Evolutionary conservation across 2,329 filamentous ascomycete species (phyloP), one percentile per base, ranked within the genome.

Genomic region (Sarocladium oryzae): DNA sequence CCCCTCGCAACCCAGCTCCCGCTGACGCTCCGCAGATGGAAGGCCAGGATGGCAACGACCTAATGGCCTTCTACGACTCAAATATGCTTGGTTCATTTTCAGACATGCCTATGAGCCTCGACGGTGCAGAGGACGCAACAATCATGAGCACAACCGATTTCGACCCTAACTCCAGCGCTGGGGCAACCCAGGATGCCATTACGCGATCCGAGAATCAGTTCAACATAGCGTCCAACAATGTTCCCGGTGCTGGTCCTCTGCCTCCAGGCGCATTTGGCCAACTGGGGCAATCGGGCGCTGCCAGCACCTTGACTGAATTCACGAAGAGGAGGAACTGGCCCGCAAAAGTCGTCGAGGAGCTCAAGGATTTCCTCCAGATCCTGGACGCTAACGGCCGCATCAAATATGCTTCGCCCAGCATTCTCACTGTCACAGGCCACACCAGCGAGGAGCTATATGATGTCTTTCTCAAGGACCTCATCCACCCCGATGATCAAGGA

Each of bases 311-410:
- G 56, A 80, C 77, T 54, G 78, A 81, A 62, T 81, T 81, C 55
- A 81, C 78, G 40, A 81, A 81, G 65, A 69, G 78, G 59, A 71
- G 77, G 54, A 81, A 93, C 64, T 96, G 92, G 92, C 86, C 89
- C 15, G 88, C 91, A 64, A 86, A 88, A 57, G 85, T 96, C 11
- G 81, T 96, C 21, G 88, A 95, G 66, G 91, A 96, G 73, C 75
- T 97, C 59, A 88, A 86, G 63, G 92, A 96, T 67, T 82, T 96
- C 59, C 70, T 96, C 51, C 85, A 95, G 63, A 90, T 97, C 53
- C 79, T 97, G 49, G 90, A 89, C 43, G 81, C 88, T 21, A 85
- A 93, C 60, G 89, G 90, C 33, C 82, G 86, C 56, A 85, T 97
- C 59, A 79, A 88, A 53, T 95, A 93, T 63, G 82, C 86, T n/a